Evolutionary conservation across 2,329 filamentous ascomycete species (phyloP).

Genomic region (Ilyonectria destructans): DNA sequence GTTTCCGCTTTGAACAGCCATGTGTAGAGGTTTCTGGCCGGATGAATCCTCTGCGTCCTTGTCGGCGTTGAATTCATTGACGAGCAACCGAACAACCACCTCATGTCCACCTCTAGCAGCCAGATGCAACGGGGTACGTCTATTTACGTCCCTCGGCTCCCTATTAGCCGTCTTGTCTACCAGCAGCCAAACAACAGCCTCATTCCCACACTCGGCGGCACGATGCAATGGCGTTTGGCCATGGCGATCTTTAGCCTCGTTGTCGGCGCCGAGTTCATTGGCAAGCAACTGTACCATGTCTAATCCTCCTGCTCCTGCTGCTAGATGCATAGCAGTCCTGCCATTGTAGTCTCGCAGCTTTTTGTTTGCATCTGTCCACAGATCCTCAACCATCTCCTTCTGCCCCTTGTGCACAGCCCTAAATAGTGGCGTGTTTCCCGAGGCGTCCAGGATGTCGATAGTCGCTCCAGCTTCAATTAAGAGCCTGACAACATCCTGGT

Average conservation of each 20-base stretch:
- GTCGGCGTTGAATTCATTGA: not conserved
- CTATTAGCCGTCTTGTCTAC: not conserved
- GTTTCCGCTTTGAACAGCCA: not conserved
- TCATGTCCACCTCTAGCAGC: no score
- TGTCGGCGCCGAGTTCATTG: not conserved
- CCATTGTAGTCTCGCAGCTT: constrained; percentile 29
- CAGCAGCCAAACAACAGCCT: no score
- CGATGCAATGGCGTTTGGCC: not conserved
- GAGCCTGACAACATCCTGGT: not conserved
- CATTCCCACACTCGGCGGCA: no score
- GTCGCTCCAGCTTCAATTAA: constrained; percentile 12
- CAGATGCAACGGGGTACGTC: not conserved
- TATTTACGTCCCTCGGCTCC: not conserved
- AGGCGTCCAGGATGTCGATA: constrained; percentile 2
- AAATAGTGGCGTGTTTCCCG: constrained; percentile 26
- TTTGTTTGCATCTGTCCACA: constrained; percentile 25
- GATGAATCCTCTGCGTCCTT: not conserved
- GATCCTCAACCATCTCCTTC: constrained; percentile 4
- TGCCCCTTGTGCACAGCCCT: constrained; percentile 28
- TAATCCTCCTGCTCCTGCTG: not conserved
- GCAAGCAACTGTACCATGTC: not conserved
- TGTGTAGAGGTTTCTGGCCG: not conserved
- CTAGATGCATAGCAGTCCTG: constrained; percentile 31
- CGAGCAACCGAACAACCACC: not conserved
- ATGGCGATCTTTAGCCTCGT: not conserved